Conservation (phyloP, 2,329 filamentous ascomycete genomes). For the Diplodia mutila region DNA sequence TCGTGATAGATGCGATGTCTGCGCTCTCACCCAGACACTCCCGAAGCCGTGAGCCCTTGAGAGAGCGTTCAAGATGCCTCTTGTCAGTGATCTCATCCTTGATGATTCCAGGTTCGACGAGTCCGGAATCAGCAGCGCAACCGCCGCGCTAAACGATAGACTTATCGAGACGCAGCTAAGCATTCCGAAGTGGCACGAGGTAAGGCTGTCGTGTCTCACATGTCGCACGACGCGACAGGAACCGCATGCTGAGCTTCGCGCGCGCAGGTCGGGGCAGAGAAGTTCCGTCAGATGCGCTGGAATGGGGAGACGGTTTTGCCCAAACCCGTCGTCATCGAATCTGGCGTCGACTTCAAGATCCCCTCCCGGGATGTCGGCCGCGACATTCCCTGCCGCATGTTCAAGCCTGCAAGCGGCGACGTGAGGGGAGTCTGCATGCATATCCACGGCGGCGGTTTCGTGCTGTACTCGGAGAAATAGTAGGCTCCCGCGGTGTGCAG, state of each 20-base stretch:
- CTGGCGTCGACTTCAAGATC: conserved; percentile 52
- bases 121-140: conserved; percentile 1
- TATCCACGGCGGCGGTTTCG: conserved; percentile 59
- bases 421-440: conserved; percentile 56
- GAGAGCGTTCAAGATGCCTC: conserved; percentile 9
- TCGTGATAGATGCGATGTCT: not conserved
- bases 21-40: not conserved
- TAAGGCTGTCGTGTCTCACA: conserved; percentile 5
- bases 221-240: not conserved
- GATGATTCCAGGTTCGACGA: conserved; percentile 22
- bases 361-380: conserved; percentile 58
- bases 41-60: not conserved
- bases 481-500: conserved; percentile 31
- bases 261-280: conserved; percentile 54
- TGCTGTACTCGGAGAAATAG: conserved; percentile 47
- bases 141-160: conserved; percentile 11
- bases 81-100: conserved; percentile 14
- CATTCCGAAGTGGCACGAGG: conserved; percentile 24
- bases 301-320: conserved; percentile 58
- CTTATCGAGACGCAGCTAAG: not conserved
- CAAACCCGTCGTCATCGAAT: conserved; percentile 50
- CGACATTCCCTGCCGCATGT: conserved; percentile 57
- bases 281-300: conserved; percentile 59
- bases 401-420: conserved; percentile 53
- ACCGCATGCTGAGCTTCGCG: conserved; percentile 6